Conservation (phyloP, 805 yeast genomes). For the Priceomyces castillae region DNA sequence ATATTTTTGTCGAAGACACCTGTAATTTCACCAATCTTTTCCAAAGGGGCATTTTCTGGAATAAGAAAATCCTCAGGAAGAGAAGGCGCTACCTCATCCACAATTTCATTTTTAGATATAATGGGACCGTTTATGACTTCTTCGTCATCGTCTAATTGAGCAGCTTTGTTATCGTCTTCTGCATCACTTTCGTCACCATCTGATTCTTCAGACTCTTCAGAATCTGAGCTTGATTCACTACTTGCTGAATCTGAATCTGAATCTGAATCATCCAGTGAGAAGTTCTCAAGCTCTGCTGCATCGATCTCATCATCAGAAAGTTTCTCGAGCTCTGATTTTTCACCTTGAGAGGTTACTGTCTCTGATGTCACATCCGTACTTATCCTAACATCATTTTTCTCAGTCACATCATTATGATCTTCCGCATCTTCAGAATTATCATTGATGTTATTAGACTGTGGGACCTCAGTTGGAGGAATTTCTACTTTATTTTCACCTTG, state of each 20-base stretch:
- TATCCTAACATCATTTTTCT: too few species aligned
- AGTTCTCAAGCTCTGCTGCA: constrained; percentile 12
- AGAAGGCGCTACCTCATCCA: constrained; percentile 63
- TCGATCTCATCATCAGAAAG: constrained; percentile 31
- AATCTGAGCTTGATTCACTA: constrained; percentile 5
- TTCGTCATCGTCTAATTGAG: constrained; percentile 35
- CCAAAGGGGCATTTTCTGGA: constrained; percentile 60
- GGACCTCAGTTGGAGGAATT: too few species aligned
- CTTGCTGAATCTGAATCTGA: constrained; percentile 9
- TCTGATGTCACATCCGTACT: too few species aligned
- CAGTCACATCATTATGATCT: too few species aligned
- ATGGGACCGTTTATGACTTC: constrained; percentile 60
- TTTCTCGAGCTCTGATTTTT: constrained; percentile 10
- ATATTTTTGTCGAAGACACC: constrained; percentile 71
- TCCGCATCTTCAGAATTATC: too few species aligned
- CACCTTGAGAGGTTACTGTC: not conserved
- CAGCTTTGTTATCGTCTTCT: constrained; percentile 45
- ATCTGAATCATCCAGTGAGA: constrained; percentile 11
- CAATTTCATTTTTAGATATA: constrained; percentile 70
- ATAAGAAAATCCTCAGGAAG: constrained; percentile 67
- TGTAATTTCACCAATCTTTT: constrained; percentile 65
- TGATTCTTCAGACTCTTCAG: constrained; percentile 14
- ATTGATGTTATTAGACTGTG: too few species aligned
- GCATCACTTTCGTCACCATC: constrained; percentile 54
- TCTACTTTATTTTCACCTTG: too few species aligned